Evolutionary conservation across 176 grass and related monocot species (phyloP), one percentile per base, ranked within the genome.

Genomic region (Paspalum notatum): DNA sequence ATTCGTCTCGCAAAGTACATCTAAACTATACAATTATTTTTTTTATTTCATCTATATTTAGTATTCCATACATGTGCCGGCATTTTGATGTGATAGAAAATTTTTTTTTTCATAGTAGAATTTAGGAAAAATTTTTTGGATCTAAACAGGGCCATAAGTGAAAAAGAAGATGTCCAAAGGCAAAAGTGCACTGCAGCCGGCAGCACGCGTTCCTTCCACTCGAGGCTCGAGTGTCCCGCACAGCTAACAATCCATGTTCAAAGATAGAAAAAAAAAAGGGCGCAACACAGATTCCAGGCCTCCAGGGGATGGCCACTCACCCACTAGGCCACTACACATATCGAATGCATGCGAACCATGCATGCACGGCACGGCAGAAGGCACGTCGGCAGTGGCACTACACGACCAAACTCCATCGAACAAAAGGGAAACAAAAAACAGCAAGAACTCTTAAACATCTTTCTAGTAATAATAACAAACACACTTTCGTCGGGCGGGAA

Each of bases 131-230:
- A n/a, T n/a, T n/a, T n/a, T n/a, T n/a, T n/a, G n/a, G n/a, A n/a
- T n/a, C n/a, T n/a, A n/a, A n/a, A n/a, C n/a, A n/a, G n/a, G n/a
- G n/a, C n/a, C n/a, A 32, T 32, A 32, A 32, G 32, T 32, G 3
- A 32, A 56, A 77, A 71, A 70, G 8, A 74, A 59, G 24, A 46
- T 16, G 37, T 12, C 46, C 12, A 80, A 77, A 85, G 64, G 71
- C 55, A 63, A 85, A 89, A 70, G 82, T 76, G 82, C 54, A 8
- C 47, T 75, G 70, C 77, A 71, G 26, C 70, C 79, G 20, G 82
- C 82, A 85, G 71, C 82, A 89, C 60, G 82, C 87, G 65, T 81
- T 50, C 54, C 77, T 89, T 89, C 77, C 87, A 89, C 87, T 85
- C 76, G 76, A 81, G 47, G 61, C 46, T 18, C 11, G 12, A 53